phyloP scores from a whole-genome alignment of 257 asterid genomes.

The Scutellaria galericulata region DNA sequence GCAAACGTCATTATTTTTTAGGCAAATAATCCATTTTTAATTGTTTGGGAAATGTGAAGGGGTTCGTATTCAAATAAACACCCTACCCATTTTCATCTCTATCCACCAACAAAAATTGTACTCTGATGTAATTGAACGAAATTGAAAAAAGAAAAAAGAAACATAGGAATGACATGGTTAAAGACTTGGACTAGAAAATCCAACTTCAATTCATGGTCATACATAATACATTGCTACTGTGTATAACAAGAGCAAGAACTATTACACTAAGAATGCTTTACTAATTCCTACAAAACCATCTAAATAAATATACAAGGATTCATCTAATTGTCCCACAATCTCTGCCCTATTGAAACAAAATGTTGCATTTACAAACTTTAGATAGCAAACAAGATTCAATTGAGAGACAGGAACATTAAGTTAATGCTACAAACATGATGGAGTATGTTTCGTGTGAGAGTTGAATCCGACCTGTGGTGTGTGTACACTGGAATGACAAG shows the following conservation, averaged over 20 bases:
- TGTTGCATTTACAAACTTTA: slow-evolving; percentile 34
- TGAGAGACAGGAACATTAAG: slow-evolving; percentile 23
- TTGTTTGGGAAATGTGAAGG: too few relatives aligned
- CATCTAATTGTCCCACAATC: slow-evolving; percentile 16
- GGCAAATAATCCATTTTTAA: too few relatives aligned
- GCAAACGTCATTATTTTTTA: too few relatives aligned
- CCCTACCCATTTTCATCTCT: too few relatives aligned
- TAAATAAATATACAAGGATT: slow-evolving; percentile 34
- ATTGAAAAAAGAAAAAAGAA: too few relatives aligned
- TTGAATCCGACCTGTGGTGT: not conserved
- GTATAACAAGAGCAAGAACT: not conserved
- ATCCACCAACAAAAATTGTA: too few relatives aligned
- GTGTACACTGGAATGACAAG: not conserved
- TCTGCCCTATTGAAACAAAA: slow-evolving; percentile 11
- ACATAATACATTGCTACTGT: not conserved
- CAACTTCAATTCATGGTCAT: not conserved
- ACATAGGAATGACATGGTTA: too few relatives aligned
- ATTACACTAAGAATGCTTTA: not conserved
- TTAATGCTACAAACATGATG: slow-evolving; percentile 1
- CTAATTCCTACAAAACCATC: slow-evolving; percentile 37
- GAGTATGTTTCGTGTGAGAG: slow-evolving; percentile 25
- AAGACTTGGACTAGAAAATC: not conserved
- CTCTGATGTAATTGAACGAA: too few relatives aligned
- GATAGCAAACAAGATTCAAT: slow-evolving; percentile 24
- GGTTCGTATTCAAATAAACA: too few relatives aligned